These are phyloP conservation scores for Cladosporium sp. DNA, from an alignment of 2,329 filamentous ascomycete species.

Conservation along the genomic window DNA sequence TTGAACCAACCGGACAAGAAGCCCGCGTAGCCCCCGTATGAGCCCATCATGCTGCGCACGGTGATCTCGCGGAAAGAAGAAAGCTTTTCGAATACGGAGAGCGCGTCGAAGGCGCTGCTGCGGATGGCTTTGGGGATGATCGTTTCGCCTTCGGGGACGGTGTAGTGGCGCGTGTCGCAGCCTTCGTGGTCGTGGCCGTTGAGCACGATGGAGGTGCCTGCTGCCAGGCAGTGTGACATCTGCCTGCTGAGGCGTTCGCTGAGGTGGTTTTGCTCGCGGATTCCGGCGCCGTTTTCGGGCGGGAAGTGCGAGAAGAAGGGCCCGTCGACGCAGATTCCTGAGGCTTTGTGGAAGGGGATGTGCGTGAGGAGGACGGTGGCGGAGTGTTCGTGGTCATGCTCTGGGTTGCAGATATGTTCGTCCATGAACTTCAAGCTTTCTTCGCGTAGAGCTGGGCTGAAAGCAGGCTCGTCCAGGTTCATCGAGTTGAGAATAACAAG, in stretches of 20 bases:
- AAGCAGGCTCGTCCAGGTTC: slow-evolving; percentile 84
- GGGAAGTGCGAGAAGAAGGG: slow-evolving; percentile 81
- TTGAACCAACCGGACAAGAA: slow-evolving; percentile 91
- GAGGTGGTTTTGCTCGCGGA: slow-evolving; percentile 91
- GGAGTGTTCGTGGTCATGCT: slow-evolving; percentile 40
- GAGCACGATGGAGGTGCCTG: slow-evolving; percentile 74
- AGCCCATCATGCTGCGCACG: slow-evolving; percentile 97
- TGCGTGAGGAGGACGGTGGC: slow-evolving; percentile 89
- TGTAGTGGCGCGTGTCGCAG: slow-evolving; percentile 59
- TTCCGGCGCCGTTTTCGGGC: slow-evolving; percentile 62
- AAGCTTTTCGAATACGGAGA: neutral
- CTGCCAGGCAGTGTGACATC: slow-evolving; percentile 70
- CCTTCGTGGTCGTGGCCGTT: slow-evolving; percentile 96
- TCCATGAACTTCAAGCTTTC: slow-evolving; percentile 78
- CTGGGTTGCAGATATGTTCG: slow-evolving; percentile 29
- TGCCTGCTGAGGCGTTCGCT: slow-evolving; percentile 63
- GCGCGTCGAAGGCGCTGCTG: neutral
- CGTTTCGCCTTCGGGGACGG: neutral
- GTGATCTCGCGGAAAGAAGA: slow-evolving; percentile 75
- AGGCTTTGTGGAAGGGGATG: slow-evolving; percentile 81
- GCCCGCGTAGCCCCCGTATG: slow-evolving; percentile 88
- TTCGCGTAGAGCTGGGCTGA: slow-evolving; percentile 65
- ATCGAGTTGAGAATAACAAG: slow-evolving; percentile 88
- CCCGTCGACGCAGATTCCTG: slow-evolving; percentile 78
- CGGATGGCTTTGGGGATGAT: neutral